Conservation (phyloP, 2,329 filamentous ascomycete genomes). For the Phyllosticta citriasiana region DNA sequence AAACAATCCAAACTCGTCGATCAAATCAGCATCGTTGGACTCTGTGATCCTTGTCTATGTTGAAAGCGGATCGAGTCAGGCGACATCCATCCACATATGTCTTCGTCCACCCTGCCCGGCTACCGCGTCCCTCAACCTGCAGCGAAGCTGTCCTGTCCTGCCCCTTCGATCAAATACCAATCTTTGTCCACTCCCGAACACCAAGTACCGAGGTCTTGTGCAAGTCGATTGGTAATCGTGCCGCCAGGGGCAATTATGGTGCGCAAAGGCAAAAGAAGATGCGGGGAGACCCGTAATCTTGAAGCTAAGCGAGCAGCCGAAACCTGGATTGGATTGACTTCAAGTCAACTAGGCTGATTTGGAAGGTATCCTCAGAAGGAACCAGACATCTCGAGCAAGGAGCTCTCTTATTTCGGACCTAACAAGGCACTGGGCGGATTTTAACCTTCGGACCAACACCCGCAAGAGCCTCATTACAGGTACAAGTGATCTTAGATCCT, state of each 20-base stretch:
- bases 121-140: too few species aligned
- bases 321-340: not conserved
- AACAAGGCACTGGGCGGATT: not conserved
- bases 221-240: too few species aligned
- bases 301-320: not conserved
- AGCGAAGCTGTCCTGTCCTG: too few species aligned
- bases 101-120: too few species aligned
- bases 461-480: not conserved
- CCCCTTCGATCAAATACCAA: too few species aligned
- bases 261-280: not conserved
- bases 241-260: too few species aligned
- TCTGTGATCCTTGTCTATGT: too few species aligned
- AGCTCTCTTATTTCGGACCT: not conserved
- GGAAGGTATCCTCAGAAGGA: not conserved
- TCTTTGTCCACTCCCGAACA: too few species aligned
- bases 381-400: not conserved
- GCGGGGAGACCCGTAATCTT: not conserved
- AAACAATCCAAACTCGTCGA: not conserved
- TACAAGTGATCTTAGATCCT: not conserved
- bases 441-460: not conserved
- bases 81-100: too few species aligned
- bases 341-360: not conserved
- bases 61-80: too few species aligned
- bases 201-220: too few species aligned
- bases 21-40: too few species aligned